Base-by-base conservation (phyloP, 2,329 filamentous ascomycete genomes). In the Colletotrichum karsti region DNA sequence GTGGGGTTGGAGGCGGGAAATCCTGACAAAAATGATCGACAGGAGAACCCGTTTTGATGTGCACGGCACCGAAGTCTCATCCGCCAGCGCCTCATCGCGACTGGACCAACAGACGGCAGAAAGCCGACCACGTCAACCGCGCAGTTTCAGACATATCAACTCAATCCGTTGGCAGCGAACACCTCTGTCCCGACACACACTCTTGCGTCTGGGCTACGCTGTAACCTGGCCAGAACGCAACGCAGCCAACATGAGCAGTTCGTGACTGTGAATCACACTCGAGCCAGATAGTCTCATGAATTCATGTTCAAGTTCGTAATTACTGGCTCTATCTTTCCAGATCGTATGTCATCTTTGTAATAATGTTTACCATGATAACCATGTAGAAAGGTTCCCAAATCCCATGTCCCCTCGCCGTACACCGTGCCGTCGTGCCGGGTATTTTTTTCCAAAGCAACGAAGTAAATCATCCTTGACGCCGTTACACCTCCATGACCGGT, bases 381-480 rank as follows among this genome's bases (percentile, higher is more conserved):
- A 58, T 53, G 62, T 50, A 54, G 39, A 33, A 39, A 67, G 30
- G 4, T 41, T 26, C 18, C 42, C 30, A 67, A 67, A 58, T 58
- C 18, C 20, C 60, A 54, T 48, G 15, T 44, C 26, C 51, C n/a
- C 44, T 53, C 44, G 51, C 46, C 24, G 18, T 41, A 67, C 22
- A 54, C 53, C 60, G 37, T 64, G 22, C 53, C 60, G 12, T 46
- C 37, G 9, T 48, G 41, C n/a, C 44, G 64, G 64, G 64, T 67
- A 67, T 67, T 64, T 64, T 66, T 28, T 42, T 39, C 22, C 54
- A 24, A 24, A 39, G 24, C 54, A 39, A 50, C 28, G 51, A 51
- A 50, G 15, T 46, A 64, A 64, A 54, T 53, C 22, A 57, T 53
- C 44, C 37, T 20, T 53, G 15, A 64, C 64, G 64, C 64, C 64